A percentile compares a stretch with the other conserved stretches of the same genome.
These are phyloP conservation scores for Biscutella auriculata DNA, from an alignment of 441 rosid species.

Conservation along the genomic window DNA sequence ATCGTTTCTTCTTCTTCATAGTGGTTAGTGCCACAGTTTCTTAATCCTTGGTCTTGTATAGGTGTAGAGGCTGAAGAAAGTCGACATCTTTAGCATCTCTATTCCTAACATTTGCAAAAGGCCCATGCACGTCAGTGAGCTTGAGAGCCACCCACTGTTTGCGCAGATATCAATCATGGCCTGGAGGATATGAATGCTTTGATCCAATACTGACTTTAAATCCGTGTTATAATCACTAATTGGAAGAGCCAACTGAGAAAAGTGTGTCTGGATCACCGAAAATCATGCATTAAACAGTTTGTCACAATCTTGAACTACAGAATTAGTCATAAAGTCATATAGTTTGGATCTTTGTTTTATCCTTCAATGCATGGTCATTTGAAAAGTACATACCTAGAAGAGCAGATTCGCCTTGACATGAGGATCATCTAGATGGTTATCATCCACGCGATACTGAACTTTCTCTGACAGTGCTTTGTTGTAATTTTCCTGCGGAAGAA, in stretches of 20 bases:
- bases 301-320: not conserved
- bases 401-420: conserved; percentile 88
- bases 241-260: conserved; percentile 79
- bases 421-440: conserved; percentile 80
- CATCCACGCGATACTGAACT: conserved; percentile 67
- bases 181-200: conserved; percentile 94
- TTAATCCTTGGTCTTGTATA: no score
- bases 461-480: conserved; percentile 66
- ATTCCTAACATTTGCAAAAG: conserved; percentile 97
- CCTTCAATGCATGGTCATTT: not conserved
- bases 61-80: no score
- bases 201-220: conserved; percentile 93
- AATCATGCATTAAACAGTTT: not conserved
- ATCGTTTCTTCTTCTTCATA: no score
- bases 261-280: conserved; percentile 64
- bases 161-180: conserved; percentile 99
- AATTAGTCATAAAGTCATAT: not conserved
- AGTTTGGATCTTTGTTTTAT: not conserved
- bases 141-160: conserved; percentile 95
- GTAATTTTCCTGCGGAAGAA: conserved; percentile 54
- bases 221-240: conserved; percentile 91
- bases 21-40: no score
- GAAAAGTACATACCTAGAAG: conserved; percentile 50
- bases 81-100: no score
- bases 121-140: conserved; percentile 93